Base-by-base conservation (phyloP, 2,329 filamentous ascomycete species). In the Ophiostoma fasciatum region DNA sequence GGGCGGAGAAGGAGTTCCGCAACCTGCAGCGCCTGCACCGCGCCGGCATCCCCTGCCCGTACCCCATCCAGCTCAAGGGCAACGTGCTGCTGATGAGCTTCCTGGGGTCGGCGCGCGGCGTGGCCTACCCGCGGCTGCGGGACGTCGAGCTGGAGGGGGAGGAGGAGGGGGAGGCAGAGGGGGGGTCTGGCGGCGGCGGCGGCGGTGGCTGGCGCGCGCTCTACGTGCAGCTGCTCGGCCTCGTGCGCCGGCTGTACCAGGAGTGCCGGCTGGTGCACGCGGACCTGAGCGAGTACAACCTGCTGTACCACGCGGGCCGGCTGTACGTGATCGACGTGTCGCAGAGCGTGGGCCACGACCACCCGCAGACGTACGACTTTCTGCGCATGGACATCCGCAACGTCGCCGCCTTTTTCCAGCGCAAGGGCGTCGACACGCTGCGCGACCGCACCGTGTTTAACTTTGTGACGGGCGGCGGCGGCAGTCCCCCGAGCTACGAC, bases 361-460 rank as follows among this genome's bases (percentile, higher is more conserved):
- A 98, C 56, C 90, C 90, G 0, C 73, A 83, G 39, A 88, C 82
- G 3, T 67, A 93, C 21, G 88, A 96, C 54, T 98, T 98, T 53
- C 59, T 98, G 48, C 78, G 90, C 23, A 96, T 94, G 87, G 90
- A 98, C 53, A 85, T 98, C 58, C 96, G 94, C 66, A 98, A 98
- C 52, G 75, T 93, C 2, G 80, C 76, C 17, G 84, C 93, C 55
- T 98, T 93, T 60, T 98, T 96, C 71, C 68, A 76, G 21, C 71
- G 82, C 15, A 79, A 94, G 54, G 80, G 79, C 28, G 84, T 96
- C 23, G 76, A 92, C 42, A 79, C 74, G 0, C 65, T 98, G 4
- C 61, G 77, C 2, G 88, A 96, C 55, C 74, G 80, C 22, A 63
- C 69, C n/a, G 65, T 85, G 10, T 98, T 92, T 59, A 71, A 78